Base-by-base conservation (phyloP, 2,329 filamentous ascomycete genomes). In the Trichoderma lentiforme region DNA sequence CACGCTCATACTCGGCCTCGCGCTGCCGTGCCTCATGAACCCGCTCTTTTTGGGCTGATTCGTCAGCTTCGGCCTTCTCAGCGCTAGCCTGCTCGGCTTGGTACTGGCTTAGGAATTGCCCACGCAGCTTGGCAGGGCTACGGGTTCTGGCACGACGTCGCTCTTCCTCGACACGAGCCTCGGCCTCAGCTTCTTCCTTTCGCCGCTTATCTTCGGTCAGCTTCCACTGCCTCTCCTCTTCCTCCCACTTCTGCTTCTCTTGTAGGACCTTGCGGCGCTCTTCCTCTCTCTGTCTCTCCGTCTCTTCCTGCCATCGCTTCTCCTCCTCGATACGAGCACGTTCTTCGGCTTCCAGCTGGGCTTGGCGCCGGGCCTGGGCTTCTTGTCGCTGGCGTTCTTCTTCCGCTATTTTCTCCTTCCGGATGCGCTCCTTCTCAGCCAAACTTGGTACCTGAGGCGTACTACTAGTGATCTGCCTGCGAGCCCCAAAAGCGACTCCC, bases 381-480 rank as follows among this genome's bases (percentile, higher is more conserved):
- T 88, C 84, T 62, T 81, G 78, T 34, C 86, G 86, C 76, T 89
- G 85, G 58, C 89, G 86, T 75, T 91, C 88, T 76, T 85, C 90
- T 79, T 88, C 90, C 6, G 84, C 86, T 73, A 86, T 85, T 75
- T 86, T 83, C 71, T 89, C 87, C 75, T 84, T 87, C 61, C 88
- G 83, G 71, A 80, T 81, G 57, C 92, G 92, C 81, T 97, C 93
- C 83, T 97, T 98, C 76, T 97, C 95, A 3, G 91, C 92, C 74
- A 94, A 77, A 78, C 86, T 95, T 1, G 95, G 94, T 11, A 98
- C 93, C 60, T 88, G 81, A 6, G 96, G 96, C 36, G 89, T 87
- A 15, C 93, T 89, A 76, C 88, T 94, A 9, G 95, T 98, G 79
- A 99, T 98, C 83, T 99, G 96, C 73, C 96, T 90, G 76, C 95